Base-by-base conservation (phyloP, 1,284 basidiomycete genomes). In the Fomitopsis pinicola region DNA sequence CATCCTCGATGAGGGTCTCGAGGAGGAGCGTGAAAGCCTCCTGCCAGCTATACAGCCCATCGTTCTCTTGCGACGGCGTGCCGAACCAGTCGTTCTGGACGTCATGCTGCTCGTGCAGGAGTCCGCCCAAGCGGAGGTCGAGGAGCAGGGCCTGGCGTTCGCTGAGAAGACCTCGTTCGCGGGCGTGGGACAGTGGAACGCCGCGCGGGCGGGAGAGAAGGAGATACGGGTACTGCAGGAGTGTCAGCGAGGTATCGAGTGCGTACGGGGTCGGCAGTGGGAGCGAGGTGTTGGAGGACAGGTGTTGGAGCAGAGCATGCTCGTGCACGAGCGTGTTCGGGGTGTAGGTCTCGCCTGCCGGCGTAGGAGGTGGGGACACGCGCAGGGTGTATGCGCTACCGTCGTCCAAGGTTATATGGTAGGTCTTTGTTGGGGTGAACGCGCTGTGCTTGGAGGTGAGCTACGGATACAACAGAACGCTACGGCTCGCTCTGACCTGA, bases 41-140 rank as follows among this genome's bases (percentile, higher is more conserved):
- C 71, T 90, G 87, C 89, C 88, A 91, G 70, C 80, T 85, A 69
- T 85, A 88, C 9, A 81, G 70, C 66, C 73, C 77, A 53, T 72
- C 74, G 19, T 62, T 71, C 64, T 69, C 77, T 65, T 69, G 71
- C 9, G 58, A 61, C 12, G 86, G 85, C 3, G 78, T 66, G 1
- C 89, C 89, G 67, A 84, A 91, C 83, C 84, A 90, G 68, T 90
- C 87, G 73, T 88, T 89, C 68, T 86, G 83, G 26, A 88, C 77
- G 19, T 72, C 75, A 68, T 91, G 89, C n/a, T 89, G 74, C 61
- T 82, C 77, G 14, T 80, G 80, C 42, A 90, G 78, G 67, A 82
- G 77, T 35, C 77, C 71, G 8, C 89, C 89, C 1, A 89, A 72
- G 56, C 78, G 75, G 17, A 87, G 76, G 62, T 89, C 85, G 61